These are phyloP conservation scores for Lactifluus piperatus DNA, from an alignment of 768 basidiomycete genomes.

Conservation along the genomic window DNA sequence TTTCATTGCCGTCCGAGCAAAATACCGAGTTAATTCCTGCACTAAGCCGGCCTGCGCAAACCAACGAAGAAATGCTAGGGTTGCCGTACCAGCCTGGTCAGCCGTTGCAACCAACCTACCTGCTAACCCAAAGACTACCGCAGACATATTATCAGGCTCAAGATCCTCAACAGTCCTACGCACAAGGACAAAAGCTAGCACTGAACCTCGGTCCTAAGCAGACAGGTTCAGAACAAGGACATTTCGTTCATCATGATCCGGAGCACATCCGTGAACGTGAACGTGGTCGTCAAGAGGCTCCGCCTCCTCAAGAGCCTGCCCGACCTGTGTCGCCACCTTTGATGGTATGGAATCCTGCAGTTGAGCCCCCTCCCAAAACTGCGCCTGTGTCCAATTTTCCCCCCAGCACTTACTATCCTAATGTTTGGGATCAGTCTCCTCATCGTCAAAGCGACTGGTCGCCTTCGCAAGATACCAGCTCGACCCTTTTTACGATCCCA, in stretches of 20 bases:
- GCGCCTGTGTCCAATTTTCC: conserved; percentile 54
- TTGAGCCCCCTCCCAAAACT: conserved; percentile 68
- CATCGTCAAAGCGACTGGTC: conserved; percentile 31
- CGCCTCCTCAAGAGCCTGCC: conserved; percentile 26
- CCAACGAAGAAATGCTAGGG: neutral
- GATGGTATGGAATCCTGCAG: conserved; percentile 70
- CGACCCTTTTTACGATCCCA: conserved; percentile 52
- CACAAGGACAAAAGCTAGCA: conserved; percentile 18
- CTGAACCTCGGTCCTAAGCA: conserved; percentile 23
- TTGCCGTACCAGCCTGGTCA: neutral
- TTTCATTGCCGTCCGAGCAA: neutral
- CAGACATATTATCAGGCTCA: conserved; percentile 1
- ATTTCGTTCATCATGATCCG: conserved; percentile 17
- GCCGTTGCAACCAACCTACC: neutral
- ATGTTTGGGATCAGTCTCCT: conserved; percentile 73
- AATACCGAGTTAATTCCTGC: neutral
- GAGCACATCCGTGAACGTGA: conserved; percentile 24
- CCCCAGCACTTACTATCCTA: conserved; percentile 70
- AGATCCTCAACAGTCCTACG: conserved; percentile 1
- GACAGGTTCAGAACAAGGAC: conserved; percentile 20
- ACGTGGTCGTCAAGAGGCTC: conserved; percentile 21
- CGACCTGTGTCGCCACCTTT: conserved; percentile 55
- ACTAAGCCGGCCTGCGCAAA: neutral
- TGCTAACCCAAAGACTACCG: neutral
- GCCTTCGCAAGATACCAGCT: conserved; percentile 17